Evolutionary conservation across 331 rosid genomes (phyloP).

Genomic region (Erythrophleum ivorense): DNA sequence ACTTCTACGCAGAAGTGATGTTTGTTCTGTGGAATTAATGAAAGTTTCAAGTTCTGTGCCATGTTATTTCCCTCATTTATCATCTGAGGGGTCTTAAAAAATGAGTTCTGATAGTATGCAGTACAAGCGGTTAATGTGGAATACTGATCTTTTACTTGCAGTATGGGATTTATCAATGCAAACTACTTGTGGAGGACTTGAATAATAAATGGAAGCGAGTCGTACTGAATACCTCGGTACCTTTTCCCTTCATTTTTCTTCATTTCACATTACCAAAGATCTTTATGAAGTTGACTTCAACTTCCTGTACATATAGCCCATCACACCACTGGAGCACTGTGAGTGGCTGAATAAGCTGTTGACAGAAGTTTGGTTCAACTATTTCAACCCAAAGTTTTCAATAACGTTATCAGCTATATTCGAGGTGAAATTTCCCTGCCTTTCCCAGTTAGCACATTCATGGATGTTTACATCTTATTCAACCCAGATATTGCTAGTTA

Average conservation of each 20-base stretch:
- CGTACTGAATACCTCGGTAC: constrained; percentile 60
- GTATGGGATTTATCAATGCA: constrained; percentile 74
- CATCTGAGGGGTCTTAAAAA: not conserved
- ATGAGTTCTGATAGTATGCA: not conserved
- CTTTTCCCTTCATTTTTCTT: constrained; percentile 28
- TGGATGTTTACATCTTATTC: constrained; percentile 19
- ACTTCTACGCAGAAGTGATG: not conserved
- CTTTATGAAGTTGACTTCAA: constrained; percentile 33
- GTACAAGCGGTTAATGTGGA: constrained; percentile 16
- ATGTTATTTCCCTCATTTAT: not conserved
- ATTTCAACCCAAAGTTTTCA: constrained; percentile 71
- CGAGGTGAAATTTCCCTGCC: constrained; percentile 58
- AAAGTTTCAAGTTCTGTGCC: not conserved
- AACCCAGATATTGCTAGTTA: not conserved
- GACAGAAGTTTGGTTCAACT: constrained; percentile 76
- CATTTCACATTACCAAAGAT: constrained; percentile 27
- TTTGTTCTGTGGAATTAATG: constrained; percentile 8
- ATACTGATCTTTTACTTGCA: constrained; percentile 47
- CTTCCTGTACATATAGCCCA: constrained; percentile 54
- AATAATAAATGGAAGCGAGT: constrained; percentile 82
- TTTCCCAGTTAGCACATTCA: not conserved
- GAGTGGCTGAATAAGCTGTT: constrained; percentile 83
- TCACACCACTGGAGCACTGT: constrained; percentile 82
- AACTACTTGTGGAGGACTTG: constrained; percentile 73
- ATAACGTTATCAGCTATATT: constrained; percentile 63